Conservation (phyloP, 2,329 filamentous ascomycete species). For the Botrytis hyacinthi region DNA sequence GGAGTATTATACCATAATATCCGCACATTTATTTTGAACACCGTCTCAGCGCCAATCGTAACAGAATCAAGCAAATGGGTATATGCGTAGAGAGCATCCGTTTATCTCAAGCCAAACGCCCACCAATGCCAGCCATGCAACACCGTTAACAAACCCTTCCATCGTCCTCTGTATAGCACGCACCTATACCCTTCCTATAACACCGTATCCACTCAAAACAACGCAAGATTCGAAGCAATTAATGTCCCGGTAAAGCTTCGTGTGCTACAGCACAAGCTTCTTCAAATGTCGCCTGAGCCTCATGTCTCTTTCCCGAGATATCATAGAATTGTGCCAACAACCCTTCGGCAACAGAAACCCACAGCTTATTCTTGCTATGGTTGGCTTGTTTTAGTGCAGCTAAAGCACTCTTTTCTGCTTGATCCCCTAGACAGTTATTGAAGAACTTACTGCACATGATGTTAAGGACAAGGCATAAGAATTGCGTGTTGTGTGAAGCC, state of each 20-base stretch:
- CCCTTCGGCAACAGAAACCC: constrained; percentile 77
- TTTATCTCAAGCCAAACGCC: constrained; percentile 20
- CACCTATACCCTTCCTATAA: not conserved
- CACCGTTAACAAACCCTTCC: not conserved
- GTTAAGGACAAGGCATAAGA: constrained; percentile 78
- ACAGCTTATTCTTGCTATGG: constrained; percentile 68
- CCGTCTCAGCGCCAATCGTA: not conserved
- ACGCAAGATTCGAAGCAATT: not conserved
- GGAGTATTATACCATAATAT: not conserved
- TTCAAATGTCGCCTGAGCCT: constrained; percentile 47
- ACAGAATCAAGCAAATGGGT: constrained; percentile 29
- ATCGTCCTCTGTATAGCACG: not conserved
- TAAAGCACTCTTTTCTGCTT: constrained; percentile 72
- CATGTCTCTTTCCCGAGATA: constrained; percentile 61
- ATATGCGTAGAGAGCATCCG: constrained; percentile 24
- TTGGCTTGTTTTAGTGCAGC: constrained; percentile 67
- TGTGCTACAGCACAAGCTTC: constrained; percentile 42
- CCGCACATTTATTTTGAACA: not conserved
- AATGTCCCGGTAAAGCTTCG: constrained; percentile 27
- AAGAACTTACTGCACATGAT: constrained; percentile 77
- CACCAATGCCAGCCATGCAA: constrained; percentile 17
- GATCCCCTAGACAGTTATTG: constrained; percentile 63
- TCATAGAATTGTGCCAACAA: constrained; percentile 76
- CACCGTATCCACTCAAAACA: not conserved
- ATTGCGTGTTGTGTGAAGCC: constrained; percentile 69